Evolutionary conservation across 148 eudicot genomes (phyloP), one percentile per base, ranked within the genome.

Genomic region (Camellia granthamiana): DNA sequence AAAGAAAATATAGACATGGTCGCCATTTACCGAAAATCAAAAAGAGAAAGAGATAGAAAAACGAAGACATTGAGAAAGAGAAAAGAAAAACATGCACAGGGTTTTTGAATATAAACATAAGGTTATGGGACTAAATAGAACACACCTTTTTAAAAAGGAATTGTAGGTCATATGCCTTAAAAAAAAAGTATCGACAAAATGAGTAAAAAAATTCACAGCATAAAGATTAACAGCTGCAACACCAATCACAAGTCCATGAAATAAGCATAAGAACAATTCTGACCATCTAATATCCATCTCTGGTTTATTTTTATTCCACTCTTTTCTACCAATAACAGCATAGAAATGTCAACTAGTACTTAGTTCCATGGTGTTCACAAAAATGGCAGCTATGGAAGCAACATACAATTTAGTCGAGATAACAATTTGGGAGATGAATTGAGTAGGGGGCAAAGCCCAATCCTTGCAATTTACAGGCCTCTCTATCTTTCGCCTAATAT

Each of bases 391-490:
- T 23, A 65, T 56, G 19, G 30, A 42, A 49, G 71, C 19, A 77
- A 7, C 52, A 49, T 1, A 60, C 7, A 52, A 23, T 67, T 47
- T 76, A 23, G 75, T 49, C 60, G 13, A 54, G 63, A 23, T 30
- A 30, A 54, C 46, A 76, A 77, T 47, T 67, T 69, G 21, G 58
- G 52, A 5, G 52, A 65, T 18, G 44, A 38, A 49, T 23, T 65
- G 75, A 49, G 38, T 30, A 30, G 38, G 1, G 38, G 38, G 38
- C 1, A 30, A 49, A 55, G 41, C 68, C 82, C 75, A 23, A 76
- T 78, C 61, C 66, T 51, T 47, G 63, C 66, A 79, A 79, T 81
- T 83, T 85, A 85, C 88, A 81, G 38, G 79, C 85, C 79, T 62
- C 78, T 44, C 49, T 76, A 67, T 49, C 52, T 62, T 65, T 1